Conservation (phyloP, 2,329 filamentous ascomycete species). For the Xylaria sp. region DNA sequence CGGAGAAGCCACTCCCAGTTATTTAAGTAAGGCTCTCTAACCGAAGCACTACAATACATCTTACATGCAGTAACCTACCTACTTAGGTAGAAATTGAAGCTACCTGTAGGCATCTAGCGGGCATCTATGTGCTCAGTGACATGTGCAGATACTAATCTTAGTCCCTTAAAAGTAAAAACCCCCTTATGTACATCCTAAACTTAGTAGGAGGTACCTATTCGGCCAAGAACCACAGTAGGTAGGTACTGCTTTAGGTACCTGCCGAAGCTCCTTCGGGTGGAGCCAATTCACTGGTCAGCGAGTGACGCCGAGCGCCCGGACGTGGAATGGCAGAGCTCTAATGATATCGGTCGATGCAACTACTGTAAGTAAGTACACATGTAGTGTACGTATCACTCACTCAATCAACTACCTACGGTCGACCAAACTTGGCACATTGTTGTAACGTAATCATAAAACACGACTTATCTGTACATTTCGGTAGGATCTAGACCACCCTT, state of each 20-base stretch:
- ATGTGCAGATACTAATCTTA: too few relatives aligned
- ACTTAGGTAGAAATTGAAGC: too few relatives aligned
- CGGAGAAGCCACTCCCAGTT: too few relatives aligned
- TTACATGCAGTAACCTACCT: too few relatives aligned
- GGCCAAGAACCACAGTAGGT: not conserved
- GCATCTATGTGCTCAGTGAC: too few relatives aligned
- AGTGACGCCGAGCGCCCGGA: not conserved
- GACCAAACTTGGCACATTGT: conserved; percentile 24
- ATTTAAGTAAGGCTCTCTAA: too few relatives aligned
- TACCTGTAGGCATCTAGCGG: too few relatives aligned
- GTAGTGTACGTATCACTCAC: not conserved
- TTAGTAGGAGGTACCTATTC: not conserved
- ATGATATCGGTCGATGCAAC: conserved; percentile 27
- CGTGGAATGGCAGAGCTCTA: not conserved
- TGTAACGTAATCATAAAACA: conserved; percentile 44
- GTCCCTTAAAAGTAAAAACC: not conserved
- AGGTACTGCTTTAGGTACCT: conserved; percentile 5
- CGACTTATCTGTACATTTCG: conserved; percentile 36
- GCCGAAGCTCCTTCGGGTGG: not conserved
- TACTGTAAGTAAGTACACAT: conserved; percentile 19
- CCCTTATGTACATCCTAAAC: not conserved
- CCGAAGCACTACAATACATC: too few relatives aligned
- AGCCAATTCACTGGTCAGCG: conserved; percentile 9
- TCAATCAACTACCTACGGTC: not conserved
- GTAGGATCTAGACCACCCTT: conserved; percentile 6